phyloP scores from a whole-genome alignment of 2,329 filamentous ascomycete genomes.

The Ophiosphaerella narmari region DNA sequence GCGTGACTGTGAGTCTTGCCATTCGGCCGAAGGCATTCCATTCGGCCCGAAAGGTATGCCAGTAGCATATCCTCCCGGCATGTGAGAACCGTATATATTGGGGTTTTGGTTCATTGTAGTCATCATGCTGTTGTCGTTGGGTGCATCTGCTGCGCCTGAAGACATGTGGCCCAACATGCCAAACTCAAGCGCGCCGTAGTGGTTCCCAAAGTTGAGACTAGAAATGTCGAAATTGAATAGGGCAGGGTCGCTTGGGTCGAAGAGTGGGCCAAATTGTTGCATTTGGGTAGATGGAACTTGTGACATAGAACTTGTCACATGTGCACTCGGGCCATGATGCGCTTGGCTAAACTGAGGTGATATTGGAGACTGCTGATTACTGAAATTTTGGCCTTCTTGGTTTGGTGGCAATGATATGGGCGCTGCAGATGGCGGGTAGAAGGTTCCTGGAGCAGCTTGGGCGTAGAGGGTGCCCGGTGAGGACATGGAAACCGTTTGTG shows the following conservation, averaged over 20 bases:
- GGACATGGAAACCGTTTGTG: conserved; percentile 27
- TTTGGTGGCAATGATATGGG: conserved; percentile 49
- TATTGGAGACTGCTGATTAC: conserved; percentile 71
- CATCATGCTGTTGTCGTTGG: conserved; percentile 60
- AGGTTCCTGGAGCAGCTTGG: conserved; percentile 41
- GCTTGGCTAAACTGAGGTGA: conserved; percentile 72
- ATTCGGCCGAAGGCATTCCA: conserved; percentile 38
- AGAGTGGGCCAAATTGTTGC: conserved; percentile 64
- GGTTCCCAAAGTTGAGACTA: conserved; percentile 91
- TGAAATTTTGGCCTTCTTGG: conserved; percentile 59
- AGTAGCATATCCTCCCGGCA: conserved; percentile 38
- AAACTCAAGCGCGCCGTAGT: conserved; percentile 94
- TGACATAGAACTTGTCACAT: conserved; percentile 53
- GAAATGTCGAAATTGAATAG: conserved; percentile 96
- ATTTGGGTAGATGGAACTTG: conserved; percentile 45
- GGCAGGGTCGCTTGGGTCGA: conserved; percentile 89
- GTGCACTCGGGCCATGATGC: conserved; percentile 52
- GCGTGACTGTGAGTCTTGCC: conserved; percentile 46
- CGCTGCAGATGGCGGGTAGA: conserved; percentile 48
- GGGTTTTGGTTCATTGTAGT: conserved; percentile 39
- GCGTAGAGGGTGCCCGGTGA: conserved; percentile 52
- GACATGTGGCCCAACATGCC: conserved; percentile 97
- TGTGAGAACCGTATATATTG: conserved; percentile 48
- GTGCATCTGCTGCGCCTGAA: conserved; percentile 81
- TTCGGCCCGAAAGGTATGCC: conserved; percentile 3